Conservation (phyloP, 2,329 filamentous ascomycete species). For the Aspergillus sp. region DNA sequence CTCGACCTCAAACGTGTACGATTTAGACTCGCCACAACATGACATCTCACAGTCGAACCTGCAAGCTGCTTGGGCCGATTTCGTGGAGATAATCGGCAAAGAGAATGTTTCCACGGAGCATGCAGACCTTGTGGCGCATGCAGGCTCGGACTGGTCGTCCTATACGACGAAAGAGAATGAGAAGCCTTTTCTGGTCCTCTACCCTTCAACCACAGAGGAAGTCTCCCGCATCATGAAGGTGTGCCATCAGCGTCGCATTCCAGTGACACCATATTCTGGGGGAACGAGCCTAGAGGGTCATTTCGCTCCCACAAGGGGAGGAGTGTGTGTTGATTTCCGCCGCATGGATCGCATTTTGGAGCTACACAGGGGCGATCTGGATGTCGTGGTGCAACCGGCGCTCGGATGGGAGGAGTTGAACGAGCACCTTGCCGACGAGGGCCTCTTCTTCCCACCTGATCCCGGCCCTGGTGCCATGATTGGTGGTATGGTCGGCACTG, state of each 20-base stretch:
- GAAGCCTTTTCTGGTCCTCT: constrained; percentile 67
- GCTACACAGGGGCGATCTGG: constrained; percentile 77
- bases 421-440: constrained; percentile 71
- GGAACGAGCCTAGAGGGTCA: constrained; percentile 91
- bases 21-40: constrained; percentile 55
- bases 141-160: constrained; percentile 68
- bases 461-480: constrained; percentile 92
- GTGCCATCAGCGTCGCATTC: constrained; percentile 78
- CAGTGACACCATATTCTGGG: constrained; percentile 84
- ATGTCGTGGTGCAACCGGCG: constrained; percentile 77
- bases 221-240: constrained; percentile 87
- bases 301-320: constrained; percentile 79
- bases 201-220: constrained; percentile 77
- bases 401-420: constrained; percentile 88
- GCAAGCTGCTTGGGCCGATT: constrained; percentile 68
- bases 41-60: constrained; percentile 61
- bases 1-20: constrained; percentile 63
- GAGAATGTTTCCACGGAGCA: constrained; percentile 65
- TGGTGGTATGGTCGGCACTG: constrained; percentile 67
- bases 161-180: constrained; percentile 50
- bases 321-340: constrained; percentile 83
- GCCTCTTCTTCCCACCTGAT: constrained; percentile 90
- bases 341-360: constrained; percentile 81
- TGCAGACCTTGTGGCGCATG: constrained; percentile 59
- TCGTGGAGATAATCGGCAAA: constrained; percentile 64